Base-by-base conservation (phyloP, 2,329 filamentous ascomycete species). In the Beauveria scarabaeidicola region DNA sequence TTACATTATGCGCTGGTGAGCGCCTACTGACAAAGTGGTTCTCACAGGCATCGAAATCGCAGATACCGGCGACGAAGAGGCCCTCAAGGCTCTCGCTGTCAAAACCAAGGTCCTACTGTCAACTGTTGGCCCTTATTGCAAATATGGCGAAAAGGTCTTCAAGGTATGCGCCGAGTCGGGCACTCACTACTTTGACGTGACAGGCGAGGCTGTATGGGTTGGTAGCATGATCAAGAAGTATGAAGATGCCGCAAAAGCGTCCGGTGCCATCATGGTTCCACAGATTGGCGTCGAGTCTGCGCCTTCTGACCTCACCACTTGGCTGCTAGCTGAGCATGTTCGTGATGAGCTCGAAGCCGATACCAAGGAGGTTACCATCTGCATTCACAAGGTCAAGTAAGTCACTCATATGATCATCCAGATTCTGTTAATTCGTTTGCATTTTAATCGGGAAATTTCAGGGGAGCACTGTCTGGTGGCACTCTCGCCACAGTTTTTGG, bases 401-500 rank as follows among this genome's bases (percentile, higher is more conserved):
- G 74, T 63, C 11, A 29, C 15, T 29, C 10, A 15, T 51, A 19
- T 19, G 19, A 44, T 5, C 32, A 6, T 36, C 5, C 29, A 32
- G 29, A 13, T 32, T 36, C 6, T 36, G 21, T 36, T 9, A 7
- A 6, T 9, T 11, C 3, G 17, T 51, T 13, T 5, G 7, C 27
- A 1, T 9, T 6, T 17, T 58, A 40, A 32, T 27, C 54, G 10
- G 38, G 17, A 41, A 70, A 68, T 29, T 63, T 66, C 58, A 82
- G 78, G 48, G 70, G 74, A 27, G 66, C 72, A 1, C 79, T 83
- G 3, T 88, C 85, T 1, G 85, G 85, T n/a, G 86, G 86, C 51
- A 87, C 89, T 2, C 73, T 92, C 5, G 78, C 82, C 38, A 91
- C 90, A 0, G 75, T 85, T 4, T 71, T 97, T 15, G 80, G 69